Conservation (phyloP, 495 filamentous ascomycete genomes). For the Ascobolus immersus region DNA sequence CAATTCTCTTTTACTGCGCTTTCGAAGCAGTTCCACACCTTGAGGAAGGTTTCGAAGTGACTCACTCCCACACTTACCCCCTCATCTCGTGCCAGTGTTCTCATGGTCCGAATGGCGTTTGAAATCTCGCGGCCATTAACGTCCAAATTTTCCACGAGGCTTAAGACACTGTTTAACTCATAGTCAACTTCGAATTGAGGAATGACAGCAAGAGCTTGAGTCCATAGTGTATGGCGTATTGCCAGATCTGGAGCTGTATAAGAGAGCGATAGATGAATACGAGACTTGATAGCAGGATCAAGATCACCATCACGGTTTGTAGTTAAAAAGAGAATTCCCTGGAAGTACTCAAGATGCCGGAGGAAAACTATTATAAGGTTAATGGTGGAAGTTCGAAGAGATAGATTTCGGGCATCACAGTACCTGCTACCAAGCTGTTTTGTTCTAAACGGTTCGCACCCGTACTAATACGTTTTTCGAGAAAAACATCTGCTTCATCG, state of each 20-base stretch:
- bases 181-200: background rate
- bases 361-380: conserved; percentile 20
- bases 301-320: conserved; percentile 25
- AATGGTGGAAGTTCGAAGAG: background rate
- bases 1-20: background rate
- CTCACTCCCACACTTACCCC: conserved; percentile 7
- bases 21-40: conserved; percentile 6
- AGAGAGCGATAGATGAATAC: conserved; percentile 22
- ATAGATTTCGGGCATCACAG: conserved; percentile 2
- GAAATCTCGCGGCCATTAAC: conserved; percentile 19
- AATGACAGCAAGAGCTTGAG: conserved; percentile 1
- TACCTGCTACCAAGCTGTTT: conserved; percentile 1
- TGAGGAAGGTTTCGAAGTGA: conserved; percentile 14
- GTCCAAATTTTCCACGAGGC: conserved; percentile 1
- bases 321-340: conserved; percentile 27
- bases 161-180: conserved; percentile 1
- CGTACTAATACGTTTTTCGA: conserved; percentile 26
- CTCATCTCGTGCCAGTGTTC: conserved; percentile 18
- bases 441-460: background rate
- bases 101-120: conserved; percentile 17
- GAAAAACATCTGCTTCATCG: conserved; percentile 40
- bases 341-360: conserved; percentile 27
- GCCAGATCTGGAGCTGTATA: conserved; percentile 7
- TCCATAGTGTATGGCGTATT: conserved; percentile 1
- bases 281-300: conserved; percentile 25